A percentile compares a stretch with the other conserved stretches of the same genome.
Evolutionary conservation across 345 rosid species (phyloP).

Genomic region (Microthlaspi erraticum): DNA sequence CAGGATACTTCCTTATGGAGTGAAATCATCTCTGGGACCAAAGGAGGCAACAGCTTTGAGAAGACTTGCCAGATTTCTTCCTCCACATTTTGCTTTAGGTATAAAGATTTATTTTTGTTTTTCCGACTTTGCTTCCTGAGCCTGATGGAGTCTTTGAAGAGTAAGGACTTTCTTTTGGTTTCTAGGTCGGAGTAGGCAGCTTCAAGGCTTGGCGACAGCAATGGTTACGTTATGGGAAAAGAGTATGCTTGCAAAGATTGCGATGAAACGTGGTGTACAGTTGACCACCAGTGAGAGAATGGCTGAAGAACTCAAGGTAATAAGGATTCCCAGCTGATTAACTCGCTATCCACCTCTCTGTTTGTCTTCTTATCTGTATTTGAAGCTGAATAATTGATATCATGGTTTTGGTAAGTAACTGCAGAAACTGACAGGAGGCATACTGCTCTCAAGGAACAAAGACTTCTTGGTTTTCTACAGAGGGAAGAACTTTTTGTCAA

Average conservation of each 20-base stretch:
- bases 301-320: constrained; percentile 96
- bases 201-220: constrained; percentile 89
- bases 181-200: constrained; percentile 90
- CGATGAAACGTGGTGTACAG: constrained; percentile 88
- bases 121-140: neutral
- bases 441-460: constrained; percentile 85
- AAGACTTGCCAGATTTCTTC: constrained; percentile 80
- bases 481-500: constrained; percentile 83
- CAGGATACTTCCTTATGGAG: constrained; percentile 91
- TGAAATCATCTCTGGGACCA: constrained; percentile 63
- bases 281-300: constrained; percentile 94
- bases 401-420: constrained; percentile 42
- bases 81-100: constrained; percentile 96
- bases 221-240: constrained; percentile 85
- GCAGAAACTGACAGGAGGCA: constrained; percentile 92
- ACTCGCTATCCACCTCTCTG: neutral
- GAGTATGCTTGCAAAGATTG: constrained; percentile 86
- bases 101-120: constrained; percentile 25
- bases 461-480: constrained; percentile 94
- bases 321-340: neutral
- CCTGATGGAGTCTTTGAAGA: constrained; percentile 24
- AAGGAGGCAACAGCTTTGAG: constrained; percentile 78
- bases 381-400: constrained; percentile 27
- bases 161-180: constrained; percentile 30
- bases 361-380: neutral